A percentile compares a stretch with the other conserved stretches of the same genome.
These are phyloP conservation scores for Eremochloa ophiuroides DNA, from an alignment of 176 grass and related monocot genomes.

Conservation along the genomic window DNA sequence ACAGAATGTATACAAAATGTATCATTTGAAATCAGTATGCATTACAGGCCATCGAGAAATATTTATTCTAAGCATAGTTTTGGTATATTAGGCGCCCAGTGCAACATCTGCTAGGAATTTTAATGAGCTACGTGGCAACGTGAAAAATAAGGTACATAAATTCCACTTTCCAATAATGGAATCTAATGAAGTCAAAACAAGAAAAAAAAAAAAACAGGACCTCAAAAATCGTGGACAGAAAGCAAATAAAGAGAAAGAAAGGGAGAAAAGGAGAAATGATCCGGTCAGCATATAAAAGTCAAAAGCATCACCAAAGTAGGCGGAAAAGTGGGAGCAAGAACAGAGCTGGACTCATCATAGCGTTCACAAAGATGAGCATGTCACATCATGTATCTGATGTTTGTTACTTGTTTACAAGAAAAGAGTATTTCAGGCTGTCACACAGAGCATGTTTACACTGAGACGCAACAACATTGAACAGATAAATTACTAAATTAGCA, in stretches of 20 bases:
- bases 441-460: not conserved
- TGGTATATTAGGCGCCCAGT: not conserved
- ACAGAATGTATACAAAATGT: not conserved
- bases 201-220: constrained; percentile 25
- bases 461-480: not conserved
- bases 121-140: not conserved
- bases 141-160: constrained; percentile 7
- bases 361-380: constrained; percentile 28
- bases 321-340: constrained; percentile 33
- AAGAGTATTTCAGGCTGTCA: not conserved
- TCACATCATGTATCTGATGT: constrained; percentile 23
- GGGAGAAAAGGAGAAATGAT: constrained; percentile 21
- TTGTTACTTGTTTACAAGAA: constrained; percentile 11
- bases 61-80: not conserved
- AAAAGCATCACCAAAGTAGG: constrained; percentile 42
- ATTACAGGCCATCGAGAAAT: not conserved
- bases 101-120: not conserved
- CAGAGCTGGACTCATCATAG: constrained; percentile 40
- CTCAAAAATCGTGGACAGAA: constrained; percentile 28
- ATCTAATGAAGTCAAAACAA: constrained; percentile 39
- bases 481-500: not conserved
- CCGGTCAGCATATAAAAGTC: constrained; percentile 43
- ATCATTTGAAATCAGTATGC: not conserved
- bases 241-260: constrained; percentile 30
- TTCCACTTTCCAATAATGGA: constrained; percentile 40